Conservation (phyloP, 192 early-diverging fungal species). For the Diversispora epigaea region DNA sequence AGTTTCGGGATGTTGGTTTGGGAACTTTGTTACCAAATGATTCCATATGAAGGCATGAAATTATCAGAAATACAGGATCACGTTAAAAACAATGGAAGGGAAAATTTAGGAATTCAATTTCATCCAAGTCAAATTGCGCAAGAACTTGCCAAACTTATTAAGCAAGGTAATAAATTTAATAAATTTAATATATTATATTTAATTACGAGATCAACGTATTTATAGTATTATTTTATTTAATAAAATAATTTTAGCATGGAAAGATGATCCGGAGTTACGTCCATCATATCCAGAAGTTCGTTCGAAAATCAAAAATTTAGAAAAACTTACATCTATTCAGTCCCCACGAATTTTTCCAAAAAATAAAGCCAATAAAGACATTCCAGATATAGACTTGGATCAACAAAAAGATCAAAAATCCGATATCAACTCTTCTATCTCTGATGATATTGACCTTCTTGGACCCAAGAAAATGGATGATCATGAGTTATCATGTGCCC, state of each 20-base stretch:
- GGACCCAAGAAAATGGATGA: background rate
- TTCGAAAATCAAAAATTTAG: too few relatives aligned
- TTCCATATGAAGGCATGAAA: conserved; percentile 7
- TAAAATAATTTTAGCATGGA: background rate
- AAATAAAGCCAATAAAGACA: too few relatives aligned
- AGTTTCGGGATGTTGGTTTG: conserved; percentile 15
- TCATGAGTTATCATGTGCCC: background rate
- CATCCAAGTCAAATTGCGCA: background rate
- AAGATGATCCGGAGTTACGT: too few relatives aligned
- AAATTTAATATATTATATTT: background rate
- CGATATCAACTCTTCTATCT: too few relatives aligned
- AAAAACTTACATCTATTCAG: too few relatives aligned
- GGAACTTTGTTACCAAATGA: conserved; percentile 3
- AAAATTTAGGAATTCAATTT: background rate
- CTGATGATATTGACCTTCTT: background rate
- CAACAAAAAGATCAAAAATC: too few relatives aligned
- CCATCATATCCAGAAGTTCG: too few relatives aligned
- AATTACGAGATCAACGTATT: background rate
- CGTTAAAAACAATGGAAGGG: background rate
- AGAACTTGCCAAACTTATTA: background rate
- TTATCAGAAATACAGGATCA: background rate
- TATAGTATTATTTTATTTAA: background rate
- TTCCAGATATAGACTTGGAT: too few relatives aligned
- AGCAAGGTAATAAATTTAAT: background rate
- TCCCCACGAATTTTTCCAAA: too few relatives aligned